A percentile compares a stretch with the other conserved stretches of the same genome.
Conservation (phyloP, 1,139 yeast species). For the Lodderomyces margitis region DNA sequence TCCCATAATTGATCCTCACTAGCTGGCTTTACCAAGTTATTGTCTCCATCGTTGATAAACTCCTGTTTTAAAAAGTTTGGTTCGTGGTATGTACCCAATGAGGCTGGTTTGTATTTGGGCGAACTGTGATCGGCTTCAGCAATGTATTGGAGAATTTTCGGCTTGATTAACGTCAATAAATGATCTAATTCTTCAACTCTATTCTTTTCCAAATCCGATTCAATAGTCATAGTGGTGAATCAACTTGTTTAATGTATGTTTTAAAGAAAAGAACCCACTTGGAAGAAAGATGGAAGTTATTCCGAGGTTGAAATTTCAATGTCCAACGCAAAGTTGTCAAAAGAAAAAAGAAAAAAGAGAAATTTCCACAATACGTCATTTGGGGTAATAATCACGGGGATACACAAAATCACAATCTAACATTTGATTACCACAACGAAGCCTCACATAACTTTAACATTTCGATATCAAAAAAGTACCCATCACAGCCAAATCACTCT, state of each 20-base stretch:
- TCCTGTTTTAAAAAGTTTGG: conserved; percentile 32
- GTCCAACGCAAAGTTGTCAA: conserved; percentile 35
- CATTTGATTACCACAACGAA: not conserved
- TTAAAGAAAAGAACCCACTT: no score
- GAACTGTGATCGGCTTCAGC: conserved; percentile 34
- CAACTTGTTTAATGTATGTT: not conserved
- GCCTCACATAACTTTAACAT: no score
- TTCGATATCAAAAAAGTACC: no score
- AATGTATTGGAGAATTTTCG: conserved; percentile 37
- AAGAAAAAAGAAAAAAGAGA: conserved; percentile 15
- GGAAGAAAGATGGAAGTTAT: no score
- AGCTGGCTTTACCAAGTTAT: conserved; percentile 20
- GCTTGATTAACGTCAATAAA: conserved; percentile 33
- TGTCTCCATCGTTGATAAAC: conserved; percentile 17
- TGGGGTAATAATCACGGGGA: conserved; percentile 1
- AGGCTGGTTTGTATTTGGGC: conserved; percentile 23
- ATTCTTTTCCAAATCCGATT: conserved; percentile 29
- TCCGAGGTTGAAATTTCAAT: no score
- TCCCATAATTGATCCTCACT: conserved; percentile 32
- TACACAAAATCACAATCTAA: not conserved
- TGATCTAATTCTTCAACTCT: conserved; percentile 40
- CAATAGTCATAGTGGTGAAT: conserved; percentile 11
- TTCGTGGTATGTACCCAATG: conserved; percentile 40
- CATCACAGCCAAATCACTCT: no score
- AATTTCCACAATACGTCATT: not conserved